Base-by-base conservation (phyloP, 2,329 filamentous ascomycete genomes). In the Fusarium lyarnte region DNA sequence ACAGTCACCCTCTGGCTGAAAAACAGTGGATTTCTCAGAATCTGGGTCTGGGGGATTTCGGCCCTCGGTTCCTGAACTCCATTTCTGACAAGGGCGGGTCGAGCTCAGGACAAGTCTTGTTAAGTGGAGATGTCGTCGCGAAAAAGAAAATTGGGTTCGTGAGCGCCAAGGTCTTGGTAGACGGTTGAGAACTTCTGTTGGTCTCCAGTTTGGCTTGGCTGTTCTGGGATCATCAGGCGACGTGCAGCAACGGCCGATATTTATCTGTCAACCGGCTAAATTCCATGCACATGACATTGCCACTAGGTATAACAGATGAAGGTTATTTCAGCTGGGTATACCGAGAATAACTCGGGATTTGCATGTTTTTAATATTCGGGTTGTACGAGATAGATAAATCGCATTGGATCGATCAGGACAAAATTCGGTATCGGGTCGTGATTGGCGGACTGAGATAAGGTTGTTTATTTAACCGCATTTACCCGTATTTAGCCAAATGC, bases 401-500 rank as follows among this genome's bases (percentile, higher is more conserved):
- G 16, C 23, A 29, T 23, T 36, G 29, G 21, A 6, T 49, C 38
- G 54, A 51, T 52, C 42, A 45, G 41, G 23, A 55, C 17, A 12
- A 38, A 52, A 52, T 21, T 16, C 14, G 17, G 27, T 14, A 57
- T 27, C 41, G 4, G 49, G 47, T 43, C 19, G 25, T 31, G 23
- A 65, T 69, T 63, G 64, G 49, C 49, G 11, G 25, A 47, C 25
- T 53, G 41, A 69, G 63, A 64, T 68, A 69, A 51, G 49, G 57
- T 68, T 57, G 57, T 23, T 49, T 29, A 12, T 57, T 68, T 68
- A 69, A 57, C 65, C 57, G 57, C n/a, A 68, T 68, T 68, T 68
- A 68, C 8, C 65, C 65, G 38, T 3, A 69, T 63, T 68, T 68
- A 68, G 65, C 64, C 65, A 68, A 52, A 68, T 31, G 16, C 5